Percentiles rank a stretch among this genome's conserved stretches.
These are phyloP conservation scores for Digitaria exilis DNA, from an alignment of 202 grass and related monocot genomes.

Conservation along the genomic window DNA sequence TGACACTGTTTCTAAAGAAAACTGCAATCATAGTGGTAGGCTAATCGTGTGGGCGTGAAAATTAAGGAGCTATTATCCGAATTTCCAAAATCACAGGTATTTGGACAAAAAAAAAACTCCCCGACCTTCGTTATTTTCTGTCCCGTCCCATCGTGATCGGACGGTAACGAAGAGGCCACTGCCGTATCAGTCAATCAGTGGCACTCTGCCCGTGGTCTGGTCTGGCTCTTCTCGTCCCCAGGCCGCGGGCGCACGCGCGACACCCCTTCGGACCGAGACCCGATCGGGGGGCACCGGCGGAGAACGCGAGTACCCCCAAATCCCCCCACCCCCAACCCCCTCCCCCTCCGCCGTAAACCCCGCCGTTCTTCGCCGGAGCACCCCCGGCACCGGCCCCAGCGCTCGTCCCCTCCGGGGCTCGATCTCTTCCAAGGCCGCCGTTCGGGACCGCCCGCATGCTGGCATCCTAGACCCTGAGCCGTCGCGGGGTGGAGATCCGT, in stretches of 20 bases:
- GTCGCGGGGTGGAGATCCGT: constrained; percentile 6
- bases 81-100: no score
- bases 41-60: no score
- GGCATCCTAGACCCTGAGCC: not conserved
- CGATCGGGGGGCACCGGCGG: constrained; percentile 9
- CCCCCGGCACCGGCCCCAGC: not conserved
- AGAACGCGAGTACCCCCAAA: constrained; percentile 10
- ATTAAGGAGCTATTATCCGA: no score
- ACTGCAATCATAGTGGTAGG: no score
- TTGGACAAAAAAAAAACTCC: no score
- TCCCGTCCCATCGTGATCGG: not conserved
- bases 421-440: not conserved
- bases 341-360: constrained; percentile 12
- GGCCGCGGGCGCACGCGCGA: not conserved
- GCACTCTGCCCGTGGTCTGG: no score
- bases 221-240: not conserved
- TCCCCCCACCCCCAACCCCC: not conserved
- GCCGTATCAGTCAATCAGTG: not conserved
- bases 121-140: no score
- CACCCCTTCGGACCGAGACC: constrained; percentile 14
- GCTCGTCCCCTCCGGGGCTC: not conserved
- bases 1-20: no score
- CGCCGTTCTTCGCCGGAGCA: constrained; percentile 11
- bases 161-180: not conserved
- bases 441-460: constrained; percentile 1